Percentiles rank a stretch among this genome's conserved stretches.
These are phyloP conservation scores for Cubamyces sp. DNA, from an alignment of 768 basidiomycete species.

Conservation along the genomic window DNA sequence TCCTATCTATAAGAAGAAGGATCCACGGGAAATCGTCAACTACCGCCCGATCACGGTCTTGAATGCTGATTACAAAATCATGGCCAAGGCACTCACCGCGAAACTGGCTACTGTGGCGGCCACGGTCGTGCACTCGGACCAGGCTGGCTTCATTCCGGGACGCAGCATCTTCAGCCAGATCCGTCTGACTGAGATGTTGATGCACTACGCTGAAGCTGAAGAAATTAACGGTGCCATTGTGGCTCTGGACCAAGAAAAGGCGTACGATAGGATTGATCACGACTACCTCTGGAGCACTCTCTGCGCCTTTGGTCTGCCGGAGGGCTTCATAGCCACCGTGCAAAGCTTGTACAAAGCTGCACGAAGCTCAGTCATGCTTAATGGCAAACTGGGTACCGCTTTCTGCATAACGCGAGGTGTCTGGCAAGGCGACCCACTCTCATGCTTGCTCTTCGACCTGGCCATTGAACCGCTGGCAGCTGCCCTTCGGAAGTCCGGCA, in stretches of 20 bases:
- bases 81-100: conserved; percentile 32
- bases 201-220: conserved; percentile 14
- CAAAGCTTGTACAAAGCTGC: conserved; percentile 37
- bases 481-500: too few species aligned
- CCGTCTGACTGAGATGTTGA: conserved; percentile 27
- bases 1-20: conserved; percentile 47
- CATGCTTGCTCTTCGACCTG: too few species aligned
- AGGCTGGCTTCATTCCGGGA: not conserved
- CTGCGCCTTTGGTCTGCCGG: conserved; percentile 6
- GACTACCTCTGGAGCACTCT: conserved; percentile 20
- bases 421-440: too few species aligned
- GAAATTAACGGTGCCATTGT: conserved; percentile 22
- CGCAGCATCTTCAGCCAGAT: conserved; percentile 21
- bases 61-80: conserved; percentile 38
- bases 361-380: conserved; percentile 37
- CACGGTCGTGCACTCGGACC: not conserved
- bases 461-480: too few species aligned
- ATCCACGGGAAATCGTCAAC: conserved; percentile 10
- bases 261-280: conserved; percentile 25
- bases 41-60: conserved; percentile 30
- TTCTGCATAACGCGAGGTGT: too few species aligned
- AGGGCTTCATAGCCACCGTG: conserved; percentile 3
- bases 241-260: conserved; percentile 27
- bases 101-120: not conserved
- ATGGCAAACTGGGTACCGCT: too few species aligned